Base-by-base conservation (phyloP, 73 alveolate species). In the Uronychia binucleata region DNA sequence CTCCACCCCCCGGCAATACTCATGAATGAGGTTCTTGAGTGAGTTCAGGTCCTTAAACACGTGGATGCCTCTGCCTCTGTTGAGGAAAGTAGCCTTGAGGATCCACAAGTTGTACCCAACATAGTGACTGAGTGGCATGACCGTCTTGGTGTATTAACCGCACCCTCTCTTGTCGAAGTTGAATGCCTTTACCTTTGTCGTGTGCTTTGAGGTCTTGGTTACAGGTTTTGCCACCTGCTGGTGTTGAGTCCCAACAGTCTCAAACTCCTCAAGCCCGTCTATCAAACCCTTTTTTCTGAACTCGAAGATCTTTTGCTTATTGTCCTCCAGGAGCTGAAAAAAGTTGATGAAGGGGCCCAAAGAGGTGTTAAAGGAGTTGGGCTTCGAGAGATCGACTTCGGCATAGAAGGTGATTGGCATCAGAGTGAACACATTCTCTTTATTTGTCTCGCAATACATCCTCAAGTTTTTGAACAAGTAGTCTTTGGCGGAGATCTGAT, bases 1-100 rank as follows among this genome's bases (percentile, higher is more conserved):
- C n/a, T n/a, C n/a, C n/a, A n/a, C n/a, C n/a, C n/a, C n/a, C n/a
- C n/a, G n/a, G n/a, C 93, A 81, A 67, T 87, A 87, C n/a, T 67
- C 28, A 13, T 60, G 57, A 0, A 87, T 87, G 58, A 87, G 77
- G 26, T 33, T 33, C 58, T 81, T 82, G 1, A 87, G 81, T 67
- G 34, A 30, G 14, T 59, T 59, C 5, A 87, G 58, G 30, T 93
- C 90, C 26, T 94, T 82, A 75, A 93, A 92, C n/a, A 97, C 97
- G 87, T 97, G 97, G 76, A 97, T 97, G 75, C 98, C 98, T 86
- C 99, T 86, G 1, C 99, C 99, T 88, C 99, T 93, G 82, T 97
- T 97, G 84, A 97, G 90, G 75, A 95, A 93, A 25, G 98, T 97
- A 30, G 98, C 96, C 92, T 97, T 97, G 34, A 97, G 75, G 33